Conservation (phyloP, 495 filamentous ascomycete species). For the Xylaria castorea region DNA sequence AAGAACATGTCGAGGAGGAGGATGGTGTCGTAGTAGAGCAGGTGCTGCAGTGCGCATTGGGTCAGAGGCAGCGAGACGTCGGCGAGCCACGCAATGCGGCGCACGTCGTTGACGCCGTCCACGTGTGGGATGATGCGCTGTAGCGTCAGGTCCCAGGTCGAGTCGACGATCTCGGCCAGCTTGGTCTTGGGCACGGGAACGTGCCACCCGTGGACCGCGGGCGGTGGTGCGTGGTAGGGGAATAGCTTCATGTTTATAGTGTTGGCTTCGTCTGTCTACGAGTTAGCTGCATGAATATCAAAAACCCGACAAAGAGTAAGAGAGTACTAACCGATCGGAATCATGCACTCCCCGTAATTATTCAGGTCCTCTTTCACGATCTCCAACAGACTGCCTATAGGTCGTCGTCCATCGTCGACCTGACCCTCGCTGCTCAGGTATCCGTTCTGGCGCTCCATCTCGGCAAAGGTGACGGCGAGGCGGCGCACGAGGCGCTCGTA, state of each 20-base stretch:
- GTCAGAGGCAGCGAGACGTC: conserved; percentile 85
- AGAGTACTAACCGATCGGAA: conserved; percentile 74
- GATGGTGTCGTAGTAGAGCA: conserved; percentile 89
- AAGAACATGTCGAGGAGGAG: conserved; percentile 92
- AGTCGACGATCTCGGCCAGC: conserved; percentile 72
- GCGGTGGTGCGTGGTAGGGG: conserved; percentile 77
- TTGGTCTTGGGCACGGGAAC: conserved; percentile 90
- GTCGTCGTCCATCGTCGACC: conserved; percentile 51
- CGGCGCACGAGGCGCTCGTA: conserved; percentile 87
- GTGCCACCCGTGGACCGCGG: conserved; percentile 81
- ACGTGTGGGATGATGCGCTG: conserved; percentile 82
- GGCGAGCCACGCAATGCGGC: conserved; percentile 79
- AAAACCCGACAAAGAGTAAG: not conserved
- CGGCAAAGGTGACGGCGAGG: conserved; percentile 81
- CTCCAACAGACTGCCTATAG: conserved; percentile 84
- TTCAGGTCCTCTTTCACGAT: conserved; percentile 94
- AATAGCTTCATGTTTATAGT: conserved; percentile 97
- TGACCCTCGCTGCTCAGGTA: conserved; percentile 69
- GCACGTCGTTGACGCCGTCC: conserved; percentile 87
- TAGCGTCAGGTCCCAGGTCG: conserved; percentile 91
- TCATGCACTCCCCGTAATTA: conserved; percentile 98
- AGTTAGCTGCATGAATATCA: not conserved
- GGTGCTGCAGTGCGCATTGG: conserved; percentile 81
- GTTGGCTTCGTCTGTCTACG: conserved; percentile 77
- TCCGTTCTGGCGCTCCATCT: conserved; percentile 83